Base-by-base conservation (phyloP, 2,329 filamentous ascomycete species). In the Thielaviopsis musarum region DNA sequence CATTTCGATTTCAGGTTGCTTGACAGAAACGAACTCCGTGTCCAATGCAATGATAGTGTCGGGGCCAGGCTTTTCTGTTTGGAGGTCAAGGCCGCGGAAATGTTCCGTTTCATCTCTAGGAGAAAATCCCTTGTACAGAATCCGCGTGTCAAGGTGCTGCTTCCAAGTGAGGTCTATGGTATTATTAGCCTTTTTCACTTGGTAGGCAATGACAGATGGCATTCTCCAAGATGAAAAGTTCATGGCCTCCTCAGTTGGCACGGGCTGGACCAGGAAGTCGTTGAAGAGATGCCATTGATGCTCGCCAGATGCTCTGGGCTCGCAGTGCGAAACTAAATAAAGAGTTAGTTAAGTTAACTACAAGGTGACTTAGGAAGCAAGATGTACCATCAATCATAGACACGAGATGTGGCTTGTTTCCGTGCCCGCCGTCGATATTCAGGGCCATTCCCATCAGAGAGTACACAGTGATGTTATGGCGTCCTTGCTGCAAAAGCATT, bases 201-300 rank as follows among this genome's bases (percentile, higher is more conserved):
- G 93, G 71, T 88, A 98, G 4, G 88, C 79, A 58, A 98, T 74
- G 5, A 97, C 85, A 13, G 88, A 90, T 0, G 93, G 93, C 56
- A 89, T 77, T 73, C 97, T 98, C 93, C 93, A 98, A 19, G 83
- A 79, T 3, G 89, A 82, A 70, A 97, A 98, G 24, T 85, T 83
- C 19, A 97, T 75, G 0, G 91, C 94, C 68, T 98, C 91, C 62
- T 90, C 84, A 34, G 84, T 81, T 10, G 58, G 41, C 17, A 95
- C 81, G 10, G 85, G 83, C 13, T 87, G 82, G 22, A 98, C 94
- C 41, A 95, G 73, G 67, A 98, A 98, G 71, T 98, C 93, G 66
- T 98, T 98, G 74, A 98, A 96, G 1, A 98, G 73, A 71, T 97
- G 89, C 94, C 94, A 98, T 65, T 85, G 84, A 66, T 81, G 85